Evolutionary conservation across 257 asterid genomes (phyloP).

Genomic region (Salvia rosmarinus): DNA sequence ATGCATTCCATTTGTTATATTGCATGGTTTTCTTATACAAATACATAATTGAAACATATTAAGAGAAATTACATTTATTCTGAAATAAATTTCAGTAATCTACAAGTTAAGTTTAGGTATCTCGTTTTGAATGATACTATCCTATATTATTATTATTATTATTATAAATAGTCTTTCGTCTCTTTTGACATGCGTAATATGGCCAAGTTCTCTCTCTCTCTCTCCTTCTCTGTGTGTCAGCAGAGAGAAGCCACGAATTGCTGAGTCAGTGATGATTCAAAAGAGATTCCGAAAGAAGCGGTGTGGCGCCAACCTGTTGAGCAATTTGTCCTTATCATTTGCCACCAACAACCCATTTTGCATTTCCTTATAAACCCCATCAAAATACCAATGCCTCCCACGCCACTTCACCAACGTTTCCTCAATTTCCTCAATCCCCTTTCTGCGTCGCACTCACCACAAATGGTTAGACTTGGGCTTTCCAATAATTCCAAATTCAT

Average conservation of each 20-base stretch:
- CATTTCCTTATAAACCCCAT: slow-evolving; percentile 10
- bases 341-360: not conserved
- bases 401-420: not conserved
- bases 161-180: too few species aligned
- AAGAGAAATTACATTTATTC: too few species aligned
- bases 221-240: not conserved
- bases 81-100: too few species aligned
- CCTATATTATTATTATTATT: too few species aligned
- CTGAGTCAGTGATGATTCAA: not conserved
- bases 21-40: too few species aligned
- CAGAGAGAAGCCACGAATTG: not conserved
- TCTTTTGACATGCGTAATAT: too few species aligned
- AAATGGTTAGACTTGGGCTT: slow-evolving; percentile 16
- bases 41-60: too few species aligned
- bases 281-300: not conserved
- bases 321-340: not conserved
- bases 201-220: not conserved
- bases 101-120: too few species aligned
- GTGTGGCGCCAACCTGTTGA: slow-evolving; percentile 9
- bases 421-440: not conserved
- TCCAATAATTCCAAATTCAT: slow-evolving; percentile 44
- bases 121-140: too few species aligned
- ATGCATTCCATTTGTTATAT: too few species aligned
- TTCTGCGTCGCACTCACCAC: too few species aligned
- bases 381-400: not conserved